phyloP scores from a whole-genome alignment of 1,284 basidiomycete genomes.

The Heterobasidion annosum region DNA sequence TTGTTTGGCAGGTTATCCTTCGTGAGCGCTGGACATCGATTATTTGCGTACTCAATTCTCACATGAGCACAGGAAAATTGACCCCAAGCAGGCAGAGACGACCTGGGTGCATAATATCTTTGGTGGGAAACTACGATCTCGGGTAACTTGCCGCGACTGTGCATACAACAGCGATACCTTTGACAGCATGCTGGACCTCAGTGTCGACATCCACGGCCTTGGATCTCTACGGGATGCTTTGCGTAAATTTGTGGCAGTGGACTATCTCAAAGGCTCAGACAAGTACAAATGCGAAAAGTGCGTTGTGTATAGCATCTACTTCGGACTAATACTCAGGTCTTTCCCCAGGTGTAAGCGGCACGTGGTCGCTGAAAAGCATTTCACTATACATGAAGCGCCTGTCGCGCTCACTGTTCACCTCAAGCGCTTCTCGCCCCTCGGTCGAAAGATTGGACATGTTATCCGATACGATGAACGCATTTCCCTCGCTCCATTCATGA shows the following conservation, averaged over 20 bases:
- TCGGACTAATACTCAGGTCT: conserved; percentile 3
- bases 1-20: conserved; percentile 64
- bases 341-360: conserved; percentile 74
- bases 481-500: conserved; percentile 79
- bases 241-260: conserved; percentile 75
- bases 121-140: conserved; percentile 86
- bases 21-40: conserved; percentile 37
- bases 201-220: conserved; percentile 73
- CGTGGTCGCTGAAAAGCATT: conserved; percentile 82
- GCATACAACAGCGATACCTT: conserved; percentile 91
- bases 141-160: conserved; percentile 87
- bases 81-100: conserved; percentile 76
- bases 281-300: conserved; percentile 99
- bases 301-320: conserved; percentile 20
- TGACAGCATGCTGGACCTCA: conserved; percentile 91
- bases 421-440: conserved; percentile 90
- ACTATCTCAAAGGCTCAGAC: conserved; percentile 82
- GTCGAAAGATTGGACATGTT: conserved; percentile 75
- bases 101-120: conserved; percentile 95
- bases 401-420: conserved; percentile 92
- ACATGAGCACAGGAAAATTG: conserved; percentile 51
- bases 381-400: conserved; percentile 85
- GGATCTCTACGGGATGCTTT: conserved; percentile 69
- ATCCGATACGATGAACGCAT: conserved; percentile 78
- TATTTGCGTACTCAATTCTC: conserved; percentile 6